Base-by-base conservation (phyloP, 2,329 filamentous ascomycete genomes). In the Trichoderma guizhouense region DNA sequence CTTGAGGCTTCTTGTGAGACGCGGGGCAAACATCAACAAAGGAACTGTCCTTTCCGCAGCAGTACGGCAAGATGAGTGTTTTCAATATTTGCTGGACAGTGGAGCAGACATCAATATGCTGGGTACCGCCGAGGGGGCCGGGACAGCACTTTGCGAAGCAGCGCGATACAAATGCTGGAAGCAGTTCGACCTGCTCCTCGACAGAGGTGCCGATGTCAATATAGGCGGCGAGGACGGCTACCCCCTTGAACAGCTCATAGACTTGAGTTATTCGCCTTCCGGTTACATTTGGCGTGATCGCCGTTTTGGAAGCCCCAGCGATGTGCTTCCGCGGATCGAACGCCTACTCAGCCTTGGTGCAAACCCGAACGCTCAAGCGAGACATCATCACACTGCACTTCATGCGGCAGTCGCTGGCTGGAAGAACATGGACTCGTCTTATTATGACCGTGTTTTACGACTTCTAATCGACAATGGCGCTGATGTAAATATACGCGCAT, bases 381-480 rank as follows among this genome's bases (percentile, higher is more conserved):
- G 0, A 11, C 7, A 8, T 43, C 39, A 43, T 43, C 39, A 43
- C 39, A 43, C 39, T 43, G 39, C 39, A 43, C 39, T 43, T 9
- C 18, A 43, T 1, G 39, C 39, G 39, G 39, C 39, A 43, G 7
- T 43, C 39, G 15, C 39, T 43, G 39, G 39, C 36, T 43, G 36
- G 36, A 5, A 2, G 5, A 5, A 18, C 0, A 6, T 7, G 15
- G 3, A 1, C 5, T 1, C 36, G 7, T 39, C 36, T 39, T 39
- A 2, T 18, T 39, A 39, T n/a, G 6, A 5, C 4, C 0, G 11
- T 11, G 28, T 65, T n/a, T n/a, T 11, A 51, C 5, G 36, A 12
- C 28, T 15, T 5, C 43, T 65, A 1, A n/a, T 65, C 4, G 43
- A 34, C n/a, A 8, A 15, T 34, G 62, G 62, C 5, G 43, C 12